A percentile compares a stretch with the other conserved stretches of the same genome.
Evolutionary conservation across 176 grass and related monocot species (phyloP).

Genomic region (Avena eriantha): DNA sequence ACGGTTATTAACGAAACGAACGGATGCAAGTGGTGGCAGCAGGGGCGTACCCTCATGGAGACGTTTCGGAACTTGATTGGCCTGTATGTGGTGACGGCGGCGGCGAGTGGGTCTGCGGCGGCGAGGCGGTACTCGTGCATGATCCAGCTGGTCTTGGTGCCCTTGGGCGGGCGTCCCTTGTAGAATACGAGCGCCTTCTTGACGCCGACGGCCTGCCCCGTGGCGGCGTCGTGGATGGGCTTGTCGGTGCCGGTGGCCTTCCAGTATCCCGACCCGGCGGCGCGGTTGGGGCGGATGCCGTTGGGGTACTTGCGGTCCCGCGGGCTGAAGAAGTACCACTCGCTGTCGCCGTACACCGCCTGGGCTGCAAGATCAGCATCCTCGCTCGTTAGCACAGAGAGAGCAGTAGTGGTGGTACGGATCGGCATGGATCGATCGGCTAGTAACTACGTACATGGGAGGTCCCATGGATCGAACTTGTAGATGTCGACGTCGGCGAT

Average conservation of each 20-base stretch:
- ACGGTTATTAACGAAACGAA: constrained; percentile 14
- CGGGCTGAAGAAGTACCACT: constrained; percentile 98
- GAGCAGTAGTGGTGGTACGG: too few species aligned
- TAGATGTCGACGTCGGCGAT: constrained; percentile 98
- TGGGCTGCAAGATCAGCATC: constrained; percentile 41
- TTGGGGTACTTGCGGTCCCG: constrained; percentile 96
- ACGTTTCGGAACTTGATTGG: constrained; percentile 67
- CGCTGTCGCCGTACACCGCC: constrained; percentile 71
- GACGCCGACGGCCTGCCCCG: constrained; percentile 65
- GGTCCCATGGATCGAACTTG: constrained; percentile 93
- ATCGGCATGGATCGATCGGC: too few species aligned
- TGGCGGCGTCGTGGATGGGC: constrained; percentile 62
- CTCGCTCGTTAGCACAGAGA: too few species aligned
- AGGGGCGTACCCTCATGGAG: constrained; percentile 99
- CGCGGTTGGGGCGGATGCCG: constrained; percentile 83
- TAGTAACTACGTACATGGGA: constrained; percentile 48
- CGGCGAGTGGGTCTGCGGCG: constrained; percentile 13
- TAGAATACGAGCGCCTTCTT: constrained; percentile 99
- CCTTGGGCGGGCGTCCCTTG: constrained; percentile 75
- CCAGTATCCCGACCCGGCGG: constrained; percentile 94
- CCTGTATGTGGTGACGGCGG: constrained; percentile 48
- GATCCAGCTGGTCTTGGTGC: constrained; percentile 90
- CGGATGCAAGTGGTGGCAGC: not conserved
- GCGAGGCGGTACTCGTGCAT: constrained; percentile 98
- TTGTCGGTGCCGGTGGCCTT: constrained; percentile 98